These are phyloP conservation scores for Colletotrichum echinochloae DNA, from an alignment of 2,329 filamentous ascomycete species.

Conservation along the genomic window DNA sequence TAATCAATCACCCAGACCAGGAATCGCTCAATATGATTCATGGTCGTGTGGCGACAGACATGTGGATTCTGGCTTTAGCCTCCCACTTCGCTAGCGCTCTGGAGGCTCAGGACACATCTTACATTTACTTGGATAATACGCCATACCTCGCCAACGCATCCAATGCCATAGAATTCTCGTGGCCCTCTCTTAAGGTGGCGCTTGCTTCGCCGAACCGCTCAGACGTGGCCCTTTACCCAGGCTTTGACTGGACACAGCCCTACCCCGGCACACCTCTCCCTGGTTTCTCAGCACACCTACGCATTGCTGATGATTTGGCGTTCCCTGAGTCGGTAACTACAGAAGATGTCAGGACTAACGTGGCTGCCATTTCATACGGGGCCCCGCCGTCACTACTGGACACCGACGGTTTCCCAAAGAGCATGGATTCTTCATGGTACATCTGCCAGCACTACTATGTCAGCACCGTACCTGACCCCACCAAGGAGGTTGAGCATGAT, in stretches of 20 bases:
- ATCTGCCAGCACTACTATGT: conserved; percentile 10
- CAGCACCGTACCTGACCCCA: background rate
- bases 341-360: background rate
- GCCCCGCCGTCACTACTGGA: background rate
- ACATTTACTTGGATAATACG: background rate
- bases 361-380: background rate
- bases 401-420: background rate
- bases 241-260: background rate
- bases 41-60: too few species aligned
- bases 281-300: background rate
- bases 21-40: too few species aligned
- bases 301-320: background rate
- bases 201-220: background rate
- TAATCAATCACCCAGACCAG: too few species aligned
- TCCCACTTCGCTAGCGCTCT: background rate
- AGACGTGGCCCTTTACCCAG: background rate
- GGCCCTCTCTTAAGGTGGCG: background rate
- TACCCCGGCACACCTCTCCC: background rate
- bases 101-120: background rate
- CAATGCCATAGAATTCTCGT: background rate
- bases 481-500: background rate
- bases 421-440: background rate
- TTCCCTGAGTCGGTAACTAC: background rate
- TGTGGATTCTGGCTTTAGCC: too few species aligned
- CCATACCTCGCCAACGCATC: background rate